Evolutionary conservation across 1,284 basidiomycete genomes (phyloP), one percentile per base, ranked within the genome.

Genomic region (Boletus semigastroideus): DNA sequence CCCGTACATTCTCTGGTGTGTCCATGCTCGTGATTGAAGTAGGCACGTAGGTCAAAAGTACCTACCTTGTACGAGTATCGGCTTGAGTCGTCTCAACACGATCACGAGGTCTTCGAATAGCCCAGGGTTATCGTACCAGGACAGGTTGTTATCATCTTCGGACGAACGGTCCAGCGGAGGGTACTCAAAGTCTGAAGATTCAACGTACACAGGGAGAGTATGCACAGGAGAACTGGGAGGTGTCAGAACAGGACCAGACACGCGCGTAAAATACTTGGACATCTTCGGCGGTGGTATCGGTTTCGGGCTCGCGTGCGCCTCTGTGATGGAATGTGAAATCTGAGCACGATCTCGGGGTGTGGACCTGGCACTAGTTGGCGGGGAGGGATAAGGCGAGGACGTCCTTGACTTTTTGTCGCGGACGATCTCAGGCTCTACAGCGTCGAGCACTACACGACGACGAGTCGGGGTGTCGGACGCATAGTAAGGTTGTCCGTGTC

Each of bases 41-140:
- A 5, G 14, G 1, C 17, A 2, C 17, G 17, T n/a, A 16, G n/a
- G 17, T 11, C 16, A 6, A 42, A 48, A 33, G 9, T 2, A 52
- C 63, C 13, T 38, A 69, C 68, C 65, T 25, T 70, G 65, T 12
- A 67, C 53, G 14, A 67, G 53, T 43, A 67, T 70, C 4, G 65
- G 65, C 30, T 67, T 67, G 11, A 70, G 39, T 20, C 67, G 61
- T 51, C 42, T 55, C 48, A 70, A 27, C 54, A 69, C 58, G 41
- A 60, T 48, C 54, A 64, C 52, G 31, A 69, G 50, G 30, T 70
- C 68, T 8, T 55, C 49, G 10, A 49, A 59, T 19, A 66, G 38
- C 8, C 48, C 52, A 0, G 47, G 20, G 37, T 22, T 45, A 30
- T 42, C 27, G 20, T 37, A 36, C 59, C 51, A 52, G 5, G 42